A percentile compares a stretch with the other conserved stretches of the same genome.
These are phyloP conservation scores for Oryza glaberrima DNA, from an alignment of 176 grass and related monocot genomes.

Conservation along the genomic window DNA sequence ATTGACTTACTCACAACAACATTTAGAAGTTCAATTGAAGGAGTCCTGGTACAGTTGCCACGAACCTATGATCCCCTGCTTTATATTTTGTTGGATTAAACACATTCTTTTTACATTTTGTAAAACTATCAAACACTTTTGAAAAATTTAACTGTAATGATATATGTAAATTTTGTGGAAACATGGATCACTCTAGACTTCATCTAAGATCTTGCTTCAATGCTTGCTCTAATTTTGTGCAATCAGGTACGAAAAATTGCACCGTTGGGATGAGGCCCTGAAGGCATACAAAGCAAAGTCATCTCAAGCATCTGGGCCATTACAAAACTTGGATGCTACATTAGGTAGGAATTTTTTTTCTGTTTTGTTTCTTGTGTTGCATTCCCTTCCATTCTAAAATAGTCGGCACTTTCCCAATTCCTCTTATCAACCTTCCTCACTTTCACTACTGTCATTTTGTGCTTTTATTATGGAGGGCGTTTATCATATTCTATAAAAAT, in stretches of 20 bases:
- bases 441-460: not conserved
- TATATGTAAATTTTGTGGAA: slow-evolving; percentile 5
- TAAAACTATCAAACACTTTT: slow-evolving; percentile 22
- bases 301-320: slow-evolving; percentile 74
- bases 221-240: slow-evolving; percentile 35
- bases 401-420: not conserved
- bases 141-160: slow-evolving; percentile 18
- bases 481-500: slow-evolving; percentile 5
- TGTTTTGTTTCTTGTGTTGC: not conserved
- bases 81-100: slow-evolving; percentile 1
- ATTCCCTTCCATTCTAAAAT: not conserved
- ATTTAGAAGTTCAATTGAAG: slow-evolving; percentile 94
- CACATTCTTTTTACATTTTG: not conserved
- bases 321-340: slow-evolving; percentile 88
- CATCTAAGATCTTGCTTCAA: not conserved
- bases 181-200: not conserved
- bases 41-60: slow-evolving; percentile 87
- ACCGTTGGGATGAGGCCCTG: slow-evolving; percentile 95
- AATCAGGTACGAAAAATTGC: slow-evolving; percentile 96
- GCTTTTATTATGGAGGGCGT: slow-evolving; percentile 4
- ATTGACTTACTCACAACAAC: slow-evolving; percentile 90
- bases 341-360: slow-evolving; percentile 58
- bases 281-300: slow-evolving; percentile 89
- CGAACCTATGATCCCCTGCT: slow-evolving; percentile 25
- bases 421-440: not conserved